A percentile compares a stretch with the other conserved stretches of the same genome.
Evolutionary conservation across 805 yeast genomes (phyloP).

Genomic region (Danielozyma ontarioensis): DNA sequence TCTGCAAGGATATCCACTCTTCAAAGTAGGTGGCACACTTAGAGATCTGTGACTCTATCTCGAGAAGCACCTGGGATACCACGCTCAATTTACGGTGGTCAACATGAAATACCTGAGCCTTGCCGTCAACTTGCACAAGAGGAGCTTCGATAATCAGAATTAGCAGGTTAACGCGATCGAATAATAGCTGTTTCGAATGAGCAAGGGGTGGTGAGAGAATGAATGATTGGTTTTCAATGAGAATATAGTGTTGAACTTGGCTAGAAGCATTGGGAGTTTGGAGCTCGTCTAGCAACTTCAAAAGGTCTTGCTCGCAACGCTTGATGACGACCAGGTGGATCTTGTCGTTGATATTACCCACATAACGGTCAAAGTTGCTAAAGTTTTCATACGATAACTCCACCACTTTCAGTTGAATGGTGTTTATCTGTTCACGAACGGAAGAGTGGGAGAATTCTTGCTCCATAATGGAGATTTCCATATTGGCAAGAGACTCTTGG

Average conservation of each 20-base stretch:
- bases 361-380: slow-evolving; percentile 13
- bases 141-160: slow-evolving; percentile 14
- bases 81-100: too few relatives aligned
- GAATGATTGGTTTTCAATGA: slow-evolving; percentile 33
- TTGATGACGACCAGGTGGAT: slow-evolving; percentile 13
- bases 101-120: neutral
- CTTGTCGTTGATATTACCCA: slow-evolving; percentile 18
- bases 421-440: slow-evolving; percentile 7
- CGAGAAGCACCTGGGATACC: neutral
- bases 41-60: neutral
- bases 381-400: slow-evolving; percentile 12
- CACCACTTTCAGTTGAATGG: slow-evolving; percentile 11
- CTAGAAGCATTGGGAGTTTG: neutral
- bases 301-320: slow-evolving; percentile 9
- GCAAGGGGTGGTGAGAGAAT: slow-evolving; percentile 37
- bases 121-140: neutral
- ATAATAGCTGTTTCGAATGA: slow-evolving; percentile 24
- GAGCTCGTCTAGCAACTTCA: neutral
- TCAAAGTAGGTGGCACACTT: slow-evolving; percentile 24
- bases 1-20: slow-evolving; percentile 53
- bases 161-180: slow-evolving; percentile 12
- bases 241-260: slow-evolving; percentile 25
- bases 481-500: too few relatives aligned
- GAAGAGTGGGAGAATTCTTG: slow-evolving; percentile 6
- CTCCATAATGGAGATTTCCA: too few relatives aligned